phyloP scores from a whole-genome alignment of 495 filamentous ascomycete species.

The Neurospora sp. region DNA sequence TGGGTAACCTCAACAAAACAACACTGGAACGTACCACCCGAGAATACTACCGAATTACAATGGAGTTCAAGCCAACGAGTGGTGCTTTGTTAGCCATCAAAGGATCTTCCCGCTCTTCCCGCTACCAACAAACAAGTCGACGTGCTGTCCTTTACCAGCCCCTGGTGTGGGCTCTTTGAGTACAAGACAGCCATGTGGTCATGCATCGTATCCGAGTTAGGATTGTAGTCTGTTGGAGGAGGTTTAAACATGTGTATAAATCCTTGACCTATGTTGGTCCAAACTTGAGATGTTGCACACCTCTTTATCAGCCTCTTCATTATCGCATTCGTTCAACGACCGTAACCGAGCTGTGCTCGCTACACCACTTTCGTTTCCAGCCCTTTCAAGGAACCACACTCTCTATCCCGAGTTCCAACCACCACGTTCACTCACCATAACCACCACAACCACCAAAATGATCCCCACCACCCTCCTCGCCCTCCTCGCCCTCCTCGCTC shows the following conservation, averaged over 20 bases:
- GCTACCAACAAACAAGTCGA: not conserved
- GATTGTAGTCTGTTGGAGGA: not conserved
- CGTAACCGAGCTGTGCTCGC: not conserved
- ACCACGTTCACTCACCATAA: not conserved
- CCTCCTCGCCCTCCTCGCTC: not conserved
- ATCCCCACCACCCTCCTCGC: not conserved
- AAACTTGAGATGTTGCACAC: not conserved
- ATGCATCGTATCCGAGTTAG: not conserved
- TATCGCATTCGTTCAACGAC: too few relatives aligned
- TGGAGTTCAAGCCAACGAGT: not conserved
- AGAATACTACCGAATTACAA: not conserved
- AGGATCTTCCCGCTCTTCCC: not conserved
- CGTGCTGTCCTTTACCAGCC: not conserved
- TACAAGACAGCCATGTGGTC: not conserved
- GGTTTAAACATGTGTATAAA: not conserved
- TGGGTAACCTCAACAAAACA: too few relatives aligned
- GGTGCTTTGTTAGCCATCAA: not conserved
- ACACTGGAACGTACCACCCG: not conserved
- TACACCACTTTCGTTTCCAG: too few relatives aligned
- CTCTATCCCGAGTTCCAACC: not conserved
- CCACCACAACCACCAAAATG: not conserved
- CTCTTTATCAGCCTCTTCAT: too few relatives aligned
- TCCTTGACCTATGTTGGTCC: not conserved
- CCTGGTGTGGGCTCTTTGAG: not conserved
- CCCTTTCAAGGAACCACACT: too few relatives aligned